Percentiles rank a stretch among this genome's conserved stretches.
Evolutionary conservation across 805 yeast species (phyloP).

Genomic region (Helenozyma baotianmanensis): DNA sequence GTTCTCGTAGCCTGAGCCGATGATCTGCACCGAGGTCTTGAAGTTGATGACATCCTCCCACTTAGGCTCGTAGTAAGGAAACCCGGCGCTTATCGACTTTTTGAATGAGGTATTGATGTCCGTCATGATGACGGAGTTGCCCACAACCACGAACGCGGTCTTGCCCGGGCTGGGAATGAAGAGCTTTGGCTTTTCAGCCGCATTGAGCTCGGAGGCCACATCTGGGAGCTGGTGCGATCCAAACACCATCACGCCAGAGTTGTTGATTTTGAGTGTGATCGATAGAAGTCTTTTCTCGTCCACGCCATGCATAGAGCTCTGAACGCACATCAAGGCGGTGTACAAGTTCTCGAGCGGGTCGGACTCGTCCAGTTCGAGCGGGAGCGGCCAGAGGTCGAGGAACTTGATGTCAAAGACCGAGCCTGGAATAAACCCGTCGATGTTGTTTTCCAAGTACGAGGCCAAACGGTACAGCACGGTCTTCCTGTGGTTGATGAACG

Average conservation of each 20-base stretch:
- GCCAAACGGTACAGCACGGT: conserved; percentile 31
- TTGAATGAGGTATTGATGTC: conserved; percentile 46
- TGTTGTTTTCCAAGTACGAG: conserved; percentile 23
- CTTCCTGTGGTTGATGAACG: conserved; percentile 21
- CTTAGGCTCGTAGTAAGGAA: conserved; percentile 38
- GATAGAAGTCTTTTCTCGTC: conserved; percentile 37
- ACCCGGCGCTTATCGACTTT: conserved; percentile 14
- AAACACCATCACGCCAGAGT: conserved; percentile 48
- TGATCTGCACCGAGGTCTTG: conserved; percentile 45
- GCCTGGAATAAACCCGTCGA: conserved; percentile 47
- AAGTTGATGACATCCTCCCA: conserved; percentile 82
- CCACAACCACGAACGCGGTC: conserved; percentile 58
- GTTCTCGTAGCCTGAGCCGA: conserved; percentile 58
- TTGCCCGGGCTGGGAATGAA: conserved; percentile 54
- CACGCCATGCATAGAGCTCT: conserved; percentile 8
- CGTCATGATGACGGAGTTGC: conserved; percentile 58
- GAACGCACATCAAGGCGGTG: conserved; percentile 10
- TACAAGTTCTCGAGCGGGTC: conserved; percentile 6
- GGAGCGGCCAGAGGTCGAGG: conserved; percentile 57
- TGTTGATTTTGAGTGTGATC: conserved; percentile 49
- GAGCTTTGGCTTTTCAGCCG: conserved; percentile 39
- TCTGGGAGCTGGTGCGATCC: conserved; percentile 66
- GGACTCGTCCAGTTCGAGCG: conserved; percentile 21
- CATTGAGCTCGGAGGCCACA: conserved; percentile 2
- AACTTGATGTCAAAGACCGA: conserved; percentile 48